These are phyloP conservation scores for Metarhizium humberi DNA, from an alignment of 2,329 filamentous ascomycete species.

Conservation along the genomic window DNA sequence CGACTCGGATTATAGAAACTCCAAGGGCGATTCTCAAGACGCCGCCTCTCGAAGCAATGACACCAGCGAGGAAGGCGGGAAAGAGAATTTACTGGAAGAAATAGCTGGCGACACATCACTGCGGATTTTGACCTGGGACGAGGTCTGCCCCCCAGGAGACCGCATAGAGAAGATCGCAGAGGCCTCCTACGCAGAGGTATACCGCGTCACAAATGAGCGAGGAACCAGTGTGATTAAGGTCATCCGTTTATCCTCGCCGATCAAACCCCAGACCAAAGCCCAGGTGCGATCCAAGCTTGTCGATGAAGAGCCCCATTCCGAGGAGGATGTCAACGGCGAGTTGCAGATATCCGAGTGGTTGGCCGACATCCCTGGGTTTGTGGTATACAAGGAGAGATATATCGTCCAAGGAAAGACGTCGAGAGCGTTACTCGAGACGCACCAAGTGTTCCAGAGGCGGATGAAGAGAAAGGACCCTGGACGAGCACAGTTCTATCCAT, in stretches of 20 bases:
- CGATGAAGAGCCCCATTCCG: slow-evolving; percentile 48
- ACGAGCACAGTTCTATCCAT: slow-evolving; percentile 51
- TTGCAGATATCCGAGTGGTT: slow-evolving; percentile 55
- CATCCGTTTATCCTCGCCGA: slow-evolving; percentile 49
- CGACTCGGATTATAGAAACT: neutral
- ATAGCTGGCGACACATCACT: slow-evolving; percentile 18
- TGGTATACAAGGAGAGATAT: slow-evolving; percentile 56
- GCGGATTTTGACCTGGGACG: slow-evolving; percentile 43
- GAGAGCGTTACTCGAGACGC: slow-evolving; percentile 46
- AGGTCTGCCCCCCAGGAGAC: slow-evolving; percentile 44
- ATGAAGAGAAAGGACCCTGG: slow-evolving; percentile 46
- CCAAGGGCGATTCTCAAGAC: neutral
- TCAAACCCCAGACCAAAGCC: slow-evolving; percentile 47
- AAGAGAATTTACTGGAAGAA: slow-evolving; percentile 6
- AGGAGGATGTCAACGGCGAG: slow-evolving; percentile 47
- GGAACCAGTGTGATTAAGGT: slow-evolving; percentile 58
- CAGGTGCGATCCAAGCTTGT: slow-evolving; percentile 45
- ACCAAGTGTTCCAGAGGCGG: slow-evolving; percentile 45
- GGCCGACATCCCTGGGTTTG: slow-evolving; percentile 55
- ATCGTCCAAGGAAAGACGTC: slow-evolving; percentile 48
- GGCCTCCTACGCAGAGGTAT: slow-evolving; percentile 58
- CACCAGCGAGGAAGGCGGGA: neutral
- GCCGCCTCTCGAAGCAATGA: neutral
- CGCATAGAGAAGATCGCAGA: slow-evolving; percentile 55
- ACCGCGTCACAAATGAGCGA: slow-evolving; percentile 48